A percentile compares a stretch with the other conserved stretches of the same genome.
Evolutionary conservation across 768 basidiomycete genomes (phyloP).

Genomic region (Lentinus brumalis): DNA sequence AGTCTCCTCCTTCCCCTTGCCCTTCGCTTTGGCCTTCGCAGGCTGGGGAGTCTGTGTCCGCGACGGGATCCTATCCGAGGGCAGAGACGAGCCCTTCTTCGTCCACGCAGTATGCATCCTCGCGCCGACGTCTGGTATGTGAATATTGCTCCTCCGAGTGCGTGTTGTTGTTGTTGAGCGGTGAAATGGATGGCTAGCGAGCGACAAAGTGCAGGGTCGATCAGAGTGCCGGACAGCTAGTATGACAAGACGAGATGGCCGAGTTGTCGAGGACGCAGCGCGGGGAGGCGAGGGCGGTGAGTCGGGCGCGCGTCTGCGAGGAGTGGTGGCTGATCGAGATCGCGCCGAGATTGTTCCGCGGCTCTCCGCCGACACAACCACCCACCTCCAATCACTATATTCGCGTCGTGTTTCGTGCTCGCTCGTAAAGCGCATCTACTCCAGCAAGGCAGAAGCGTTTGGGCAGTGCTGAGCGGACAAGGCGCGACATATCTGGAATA

Average conservation of each 20-base stretch:
- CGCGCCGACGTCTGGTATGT: slow-evolving; percentile 33
- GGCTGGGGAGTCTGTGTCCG: slow-evolving; percentile 24
- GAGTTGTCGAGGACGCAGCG: neutral
- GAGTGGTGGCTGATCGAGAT: neutral
- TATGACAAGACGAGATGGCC: neutral
- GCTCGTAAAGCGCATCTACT: too few species aligned
- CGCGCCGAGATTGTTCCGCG: neutral
- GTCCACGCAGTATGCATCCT: slow-evolving; percentile 41
- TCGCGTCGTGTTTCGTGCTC: too few species aligned
- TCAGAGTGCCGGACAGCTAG: neutral
- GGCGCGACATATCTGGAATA: too few species aligned
- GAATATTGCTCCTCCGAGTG: neutral
- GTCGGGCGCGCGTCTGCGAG: neutral
- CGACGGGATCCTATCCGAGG: slow-evolving; percentile 56
- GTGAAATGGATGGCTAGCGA: neutral
- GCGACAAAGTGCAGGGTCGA: neutral
- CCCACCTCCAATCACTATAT: too few species aligned
- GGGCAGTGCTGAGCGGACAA: too few species aligned
- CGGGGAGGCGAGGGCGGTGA: neutral
- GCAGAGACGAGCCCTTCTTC: slow-evolving; percentile 46
- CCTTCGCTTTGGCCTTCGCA: slow-evolving; percentile 38
- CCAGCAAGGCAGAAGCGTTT: too few species aligned
- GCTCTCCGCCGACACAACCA: too few species aligned
- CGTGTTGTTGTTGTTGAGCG: neutral
- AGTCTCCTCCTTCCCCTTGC: slow-evolving; percentile 29